phyloP scores from a whole-genome alignment of 2,329 filamentous ascomycete species.

The Pseudocercospora ulei region DNA sequence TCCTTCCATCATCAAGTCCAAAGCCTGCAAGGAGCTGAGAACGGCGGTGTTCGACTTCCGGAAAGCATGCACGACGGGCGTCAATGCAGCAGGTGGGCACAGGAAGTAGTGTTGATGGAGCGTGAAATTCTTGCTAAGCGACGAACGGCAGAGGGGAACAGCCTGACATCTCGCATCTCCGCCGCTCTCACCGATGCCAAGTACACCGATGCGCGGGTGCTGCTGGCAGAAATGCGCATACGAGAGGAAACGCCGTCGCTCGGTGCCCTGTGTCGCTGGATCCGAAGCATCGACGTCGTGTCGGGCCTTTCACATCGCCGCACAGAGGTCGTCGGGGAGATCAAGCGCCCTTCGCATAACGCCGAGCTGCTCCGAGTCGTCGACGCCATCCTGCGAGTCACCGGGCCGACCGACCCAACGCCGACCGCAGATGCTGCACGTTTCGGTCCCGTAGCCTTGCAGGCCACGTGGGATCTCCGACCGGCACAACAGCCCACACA shows the following conservation, averaged over 20 bases:
- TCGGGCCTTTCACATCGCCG: constrained; percentile 54
- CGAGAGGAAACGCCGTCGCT: constrained; percentile 56
- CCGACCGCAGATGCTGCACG: constrained; percentile 18
- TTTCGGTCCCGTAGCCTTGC: constrained; percentile 47
- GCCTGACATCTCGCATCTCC: constrained; percentile 57
- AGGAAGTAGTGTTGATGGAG: not conserved
- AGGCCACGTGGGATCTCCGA: constrained; percentile 53
- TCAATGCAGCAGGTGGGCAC: constrained; percentile 41
- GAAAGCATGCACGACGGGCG: constrained; percentile 57
- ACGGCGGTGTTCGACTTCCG: constrained; percentile 60
- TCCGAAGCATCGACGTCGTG: constrained; percentile 59
- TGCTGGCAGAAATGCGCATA: constrained; percentile 61
- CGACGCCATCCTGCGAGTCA: constrained; percentile 55
- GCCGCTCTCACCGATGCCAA: constrained; percentile 56
- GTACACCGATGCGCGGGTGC: constrained; percentile 54
- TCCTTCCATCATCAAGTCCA: constrained; percentile 57
- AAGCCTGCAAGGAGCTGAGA: constrained; percentile 56
- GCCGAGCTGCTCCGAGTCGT: constrained; percentile 52
- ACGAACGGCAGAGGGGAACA: constrained; percentile 45
- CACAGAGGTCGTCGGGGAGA: constrained; percentile 36
- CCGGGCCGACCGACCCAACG: constrained; percentile 48
- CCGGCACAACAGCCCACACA: constrained; percentile 35
- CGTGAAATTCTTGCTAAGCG: not conserved
- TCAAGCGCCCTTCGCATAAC: constrained; percentile 40
- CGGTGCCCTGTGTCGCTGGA: constrained; percentile 62